Evolutionary conservation across 1,139 yeast species (phyloP), one percentile per base, ranked within the genome.

Genomic region (Saccharomyces hybrid): DNA sequence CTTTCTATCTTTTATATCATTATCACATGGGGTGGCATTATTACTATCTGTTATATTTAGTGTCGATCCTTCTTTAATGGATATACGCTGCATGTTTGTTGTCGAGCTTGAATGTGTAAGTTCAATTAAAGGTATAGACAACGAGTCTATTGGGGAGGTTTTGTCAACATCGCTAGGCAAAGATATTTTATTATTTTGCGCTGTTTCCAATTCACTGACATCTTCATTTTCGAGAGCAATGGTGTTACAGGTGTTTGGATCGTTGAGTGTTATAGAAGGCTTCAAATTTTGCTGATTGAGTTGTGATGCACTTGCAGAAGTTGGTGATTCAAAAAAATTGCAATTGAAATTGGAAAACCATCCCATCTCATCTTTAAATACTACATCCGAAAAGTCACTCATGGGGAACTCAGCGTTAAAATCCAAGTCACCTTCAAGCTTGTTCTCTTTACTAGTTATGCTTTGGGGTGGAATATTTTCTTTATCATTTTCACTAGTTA

Each of bases 221-320:
- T 62, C 64, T 28, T 64, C 70, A 50, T 67, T 69, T 46, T 66
- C 69, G 38, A 71, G 65, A n/a, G 71, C 67, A 23, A 70, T 55
- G 1, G 73, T 70, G 52, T 70, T 70, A 51, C 73, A 69, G 0
- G 79, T 75, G 41, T 75, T 74, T 11, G 71, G 65, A 61, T 76
- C 79, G 44, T 68, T 72, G 48, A 80, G 80, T 2, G 80, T 74
- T 47, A 57, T 55, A 13, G 59, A 51, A 8, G 59, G 60, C n/a
- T 58, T 56, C 13, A 31, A 27, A 4, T 44, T 50, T n/a, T 55
- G 56, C 14, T 52, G 53, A 48, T 49, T 44, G 9, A 31, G 32
- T 11, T 50, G 52, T 4, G 13, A 6, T 7, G 26, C 49, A 26
- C 11, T 11, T 16, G 48, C 23, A 29, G 51, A 26, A 14, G 55